Evolutionary conservation across 2,329 filamentous ascomycete species (phyloP).

Genomic region (Pestalotiopsis sp.): DNA sequence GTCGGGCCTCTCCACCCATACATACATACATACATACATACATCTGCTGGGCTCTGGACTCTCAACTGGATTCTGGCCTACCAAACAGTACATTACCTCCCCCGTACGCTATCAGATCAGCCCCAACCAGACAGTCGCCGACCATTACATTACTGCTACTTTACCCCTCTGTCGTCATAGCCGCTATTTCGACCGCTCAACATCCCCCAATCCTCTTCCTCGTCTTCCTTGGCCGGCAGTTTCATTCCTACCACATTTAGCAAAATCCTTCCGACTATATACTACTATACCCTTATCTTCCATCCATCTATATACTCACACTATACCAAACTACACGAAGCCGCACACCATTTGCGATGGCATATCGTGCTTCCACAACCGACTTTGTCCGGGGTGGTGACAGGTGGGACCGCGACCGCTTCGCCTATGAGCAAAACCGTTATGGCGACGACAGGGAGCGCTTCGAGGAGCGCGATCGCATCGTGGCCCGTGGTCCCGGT

Average conservation of each 20-base stretch:
- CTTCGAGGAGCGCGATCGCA: slow-evolving; percentile 55
- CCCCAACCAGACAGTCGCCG: background rate
- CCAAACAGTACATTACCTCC: background rate
- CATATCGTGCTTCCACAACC: slow-evolving; percentile 32
- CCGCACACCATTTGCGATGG: slow-evolving; percentile 21
- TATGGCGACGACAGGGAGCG: slow-evolving; percentile 46
- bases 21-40: background rate
- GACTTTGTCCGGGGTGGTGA: slow-evolving; percentile 38
- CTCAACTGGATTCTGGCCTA: too few species aligned
- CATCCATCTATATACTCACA: background rate
- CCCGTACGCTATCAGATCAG: background rate
- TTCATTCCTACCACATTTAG: background rate
- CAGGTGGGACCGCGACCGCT: slow-evolving; percentile 60
- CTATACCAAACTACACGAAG: background rate
- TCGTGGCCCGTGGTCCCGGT: slow-evolving; percentile 39
- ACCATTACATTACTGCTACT: background rate
- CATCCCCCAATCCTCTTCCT: background rate
- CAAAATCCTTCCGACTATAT: background rate
- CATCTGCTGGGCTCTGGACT: too few species aligned
- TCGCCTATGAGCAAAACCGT: slow-evolving; percentile 44
- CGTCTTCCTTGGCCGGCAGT: slow-evolving; percentile 6
- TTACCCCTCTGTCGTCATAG: slow-evolving; percentile 22
- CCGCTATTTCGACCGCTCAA: slow-evolving; percentile 5
- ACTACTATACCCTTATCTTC: slow-evolving; percentile 2
- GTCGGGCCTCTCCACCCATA: background rate